phyloP scores from a whole-genome alignment of 495 filamentous ascomycete species.

The Parathielavia appendiculata region DNA sequence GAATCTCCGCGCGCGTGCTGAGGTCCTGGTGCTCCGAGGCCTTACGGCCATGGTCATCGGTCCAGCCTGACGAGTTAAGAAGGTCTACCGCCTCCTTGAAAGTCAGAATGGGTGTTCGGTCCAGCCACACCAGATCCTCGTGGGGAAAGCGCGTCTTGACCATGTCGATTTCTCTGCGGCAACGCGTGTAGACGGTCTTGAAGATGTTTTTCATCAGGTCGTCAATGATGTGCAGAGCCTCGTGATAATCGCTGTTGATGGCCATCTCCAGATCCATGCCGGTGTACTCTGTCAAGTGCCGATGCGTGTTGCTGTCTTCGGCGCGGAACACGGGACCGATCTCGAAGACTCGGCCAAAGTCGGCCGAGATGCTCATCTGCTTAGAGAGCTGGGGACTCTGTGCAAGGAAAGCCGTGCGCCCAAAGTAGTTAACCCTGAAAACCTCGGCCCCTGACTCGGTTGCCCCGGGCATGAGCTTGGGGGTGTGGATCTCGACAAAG shows the following conservation, averaged over 20 bases:
- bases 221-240: slow-evolving; percentile 78
- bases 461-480: slow-evolving; percentile 83
- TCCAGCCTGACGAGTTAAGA: slow-evolving; percentile 77
- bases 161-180: slow-evolving; percentile 60
- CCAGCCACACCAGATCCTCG: slow-evolving; percentile 64
- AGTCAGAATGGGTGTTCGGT: slow-evolving; percentile 72
- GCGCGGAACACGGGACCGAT: slow-evolving; percentile 95
- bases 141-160: slow-evolving; percentile 58
- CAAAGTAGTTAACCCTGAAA: slow-evolving; percentile 95
- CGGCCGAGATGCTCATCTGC: slow-evolving; percentile 90
- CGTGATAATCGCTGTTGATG: slow-evolving; percentile 85
- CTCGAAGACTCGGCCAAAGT: slow-evolving; percentile 87
- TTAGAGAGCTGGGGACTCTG: slow-evolving; percentile 93
- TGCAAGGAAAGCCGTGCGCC: slow-evolving; percentile 78
- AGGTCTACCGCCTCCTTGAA: slow-evolving; percentile 76
- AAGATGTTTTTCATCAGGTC: slow-evolving; percentile 84
- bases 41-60: slow-evolving; percentile 64
- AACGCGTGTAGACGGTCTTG: slow-evolving; percentile 65
- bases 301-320: slow-evolving; percentile 94
- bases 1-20: slow-evolving; percentile 80
- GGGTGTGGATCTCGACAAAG: slow-evolving; percentile 89
- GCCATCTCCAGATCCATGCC: slow-evolving; percentile 94
- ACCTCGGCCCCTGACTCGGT: slow-evolving; percentile 91
- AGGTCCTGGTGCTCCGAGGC: slow-evolving; percentile 71
- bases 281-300: slow-evolving; percentile 93